Evolutionary conservation across 1,284 basidiomycete species (phyloP).

Genomic region (Trichosporon sp.): DNA sequence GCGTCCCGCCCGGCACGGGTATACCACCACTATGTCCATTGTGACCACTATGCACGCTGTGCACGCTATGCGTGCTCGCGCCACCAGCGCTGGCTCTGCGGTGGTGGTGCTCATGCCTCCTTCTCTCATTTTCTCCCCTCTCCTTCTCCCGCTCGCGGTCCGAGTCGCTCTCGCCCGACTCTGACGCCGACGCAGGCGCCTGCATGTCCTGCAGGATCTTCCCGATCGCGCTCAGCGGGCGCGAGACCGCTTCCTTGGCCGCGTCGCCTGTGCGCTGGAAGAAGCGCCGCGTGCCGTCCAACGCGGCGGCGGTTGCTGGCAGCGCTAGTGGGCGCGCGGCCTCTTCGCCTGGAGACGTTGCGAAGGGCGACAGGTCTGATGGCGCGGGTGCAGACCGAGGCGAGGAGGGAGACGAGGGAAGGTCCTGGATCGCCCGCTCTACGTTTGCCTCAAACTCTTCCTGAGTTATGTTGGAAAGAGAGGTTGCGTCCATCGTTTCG

Average conservation of each 20-base stretch:
- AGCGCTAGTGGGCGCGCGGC: conserved; percentile 70
- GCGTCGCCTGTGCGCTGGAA: conserved; percentile 77
- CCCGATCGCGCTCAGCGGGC: conserved; percentile 77
- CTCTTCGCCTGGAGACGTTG: conserved; percentile 62
- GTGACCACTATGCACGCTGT: not conserved
- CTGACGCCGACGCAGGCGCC: conserved; percentile 50
- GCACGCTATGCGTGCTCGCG: not conserved
- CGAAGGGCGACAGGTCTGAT: conserved; percentile 36
- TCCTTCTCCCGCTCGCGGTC: conserved; percentile 7
- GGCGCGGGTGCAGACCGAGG: conserved; percentile 16
- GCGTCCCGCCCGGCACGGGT: not conserved
- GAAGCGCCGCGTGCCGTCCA: conserved; percentile 68
- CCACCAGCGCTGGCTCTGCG: conserved; percentile 15
- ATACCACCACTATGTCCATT: not conserved
- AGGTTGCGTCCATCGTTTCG: conserved; percentile 92
- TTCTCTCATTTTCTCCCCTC: conserved; percentile 24
- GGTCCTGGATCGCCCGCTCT: conserved; percentile 69
- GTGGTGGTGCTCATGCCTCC: too few relatives aligned
- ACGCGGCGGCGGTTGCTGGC: conserved; percentile 57
- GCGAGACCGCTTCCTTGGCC: conserved; percentile 61
- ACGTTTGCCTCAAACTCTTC: conserved; percentile 80
- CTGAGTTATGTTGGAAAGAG: conserved; percentile 83
- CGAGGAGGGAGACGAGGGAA: conserved; percentile 50
- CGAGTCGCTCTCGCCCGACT: conserved; percentile 19
- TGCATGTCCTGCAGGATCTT: conserved; percentile 62